These are phyloP conservation scores for Pholiota adiposa DNA, from an alignment of 1,284 basidiomycete species.

Conservation along the genomic window DNA sequence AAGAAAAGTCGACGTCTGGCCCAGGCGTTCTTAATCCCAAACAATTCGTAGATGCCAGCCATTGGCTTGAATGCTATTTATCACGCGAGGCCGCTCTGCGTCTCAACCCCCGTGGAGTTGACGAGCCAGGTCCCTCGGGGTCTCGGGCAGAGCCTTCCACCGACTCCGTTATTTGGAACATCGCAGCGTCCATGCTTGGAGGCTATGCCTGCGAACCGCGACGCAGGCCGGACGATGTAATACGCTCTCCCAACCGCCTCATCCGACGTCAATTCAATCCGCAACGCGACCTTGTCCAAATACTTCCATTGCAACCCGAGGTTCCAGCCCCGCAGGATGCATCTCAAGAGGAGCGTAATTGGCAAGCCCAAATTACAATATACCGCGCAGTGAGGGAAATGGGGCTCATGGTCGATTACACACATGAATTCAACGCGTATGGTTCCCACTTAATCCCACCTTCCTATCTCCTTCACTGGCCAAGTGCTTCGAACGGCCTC, in stretches of 20 bases:
- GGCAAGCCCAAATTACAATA: conserved; percentile 26
- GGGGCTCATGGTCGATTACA: conserved; percentile 32
- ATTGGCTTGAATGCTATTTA: conserved; percentile 44
- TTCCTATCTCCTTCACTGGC: conserved; percentile 16
- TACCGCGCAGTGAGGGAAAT: conserved; percentile 36
- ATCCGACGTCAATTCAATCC: conserved; percentile 13
- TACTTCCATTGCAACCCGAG: conserved; percentile 11
- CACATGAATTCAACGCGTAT: conserved; percentile 26
- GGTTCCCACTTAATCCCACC: conserved; percentile 9
- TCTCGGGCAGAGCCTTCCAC: conserved; percentile 16
- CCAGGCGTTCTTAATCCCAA: conserved; percentile 29
- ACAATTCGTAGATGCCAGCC: conserved; percentile 36
- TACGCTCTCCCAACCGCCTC: conserved; percentile 5
- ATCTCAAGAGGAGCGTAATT: conserved; percentile 13
- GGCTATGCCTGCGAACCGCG: conserved; percentile 39
- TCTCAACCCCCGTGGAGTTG: conserved; percentile 13
- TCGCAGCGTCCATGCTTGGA: conserved; percentile 36
- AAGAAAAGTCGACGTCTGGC: conserved; percentile 4
- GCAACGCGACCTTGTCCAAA: conserved; percentile 18
- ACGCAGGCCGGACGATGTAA: conserved; percentile 19
- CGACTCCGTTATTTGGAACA: conserved; percentile 41
- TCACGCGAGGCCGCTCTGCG: conserved; percentile 31
- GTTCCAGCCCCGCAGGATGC: background rate
- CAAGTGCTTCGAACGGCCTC: conserved; percentile 9
- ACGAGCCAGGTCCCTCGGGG: conserved; percentile 1